These are phyloP conservation scores for Phytophthora sp. DNA, from an alignment of 352 stramenopile species.

Conservation along the genomic window DNA sequence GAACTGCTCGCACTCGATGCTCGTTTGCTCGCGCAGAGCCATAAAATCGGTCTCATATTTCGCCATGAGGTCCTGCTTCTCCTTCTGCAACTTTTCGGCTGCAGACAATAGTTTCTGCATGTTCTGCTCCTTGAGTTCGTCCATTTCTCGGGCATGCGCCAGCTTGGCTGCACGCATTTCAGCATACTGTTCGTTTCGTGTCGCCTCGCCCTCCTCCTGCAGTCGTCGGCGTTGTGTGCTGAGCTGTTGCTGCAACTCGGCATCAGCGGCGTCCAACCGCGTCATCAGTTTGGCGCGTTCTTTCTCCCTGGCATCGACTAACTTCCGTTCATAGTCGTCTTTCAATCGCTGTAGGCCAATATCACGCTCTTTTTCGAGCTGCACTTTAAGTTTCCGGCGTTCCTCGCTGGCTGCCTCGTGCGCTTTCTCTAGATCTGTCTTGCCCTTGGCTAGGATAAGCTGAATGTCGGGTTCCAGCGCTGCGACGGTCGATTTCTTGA, in stretches of 20 bases:
- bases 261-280: slow-evolving; percentile 73
- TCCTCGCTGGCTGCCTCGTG: slow-evolving; percentile 66
- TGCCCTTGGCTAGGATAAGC: slow-evolving; percentile 78
- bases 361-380: slow-evolving; percentile 70
- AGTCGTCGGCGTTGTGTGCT: slow-evolving; percentile 68
- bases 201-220: slow-evolving; percentile 73
- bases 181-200: slow-evolving; percentile 58
- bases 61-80: slow-evolving; percentile 69
- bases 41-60: slow-evolving; percentile 71
- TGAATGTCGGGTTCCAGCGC: slow-evolving; percentile 84
- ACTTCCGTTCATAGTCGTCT: slow-evolving; percentile 74
- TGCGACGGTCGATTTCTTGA: slow-evolving; percentile 85
- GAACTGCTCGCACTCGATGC: slow-evolving; percentile 71
- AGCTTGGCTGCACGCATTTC: slow-evolving; percentile 61
- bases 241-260: slow-evolving; percentile 82
- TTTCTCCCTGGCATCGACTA: slow-evolving; percentile 79
- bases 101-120: slow-evolving; percentile 41
- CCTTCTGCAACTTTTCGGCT: slow-evolving; percentile 52
- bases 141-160: slow-evolving; percentile 62
- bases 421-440: slow-evolving; percentile 68
- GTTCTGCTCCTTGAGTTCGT: slow-evolving; percentile 62
- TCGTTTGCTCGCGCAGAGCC: slow-evolving; percentile 59
- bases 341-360: slow-evolving; percentile 55
- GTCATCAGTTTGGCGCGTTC: slow-evolving; percentile 75
- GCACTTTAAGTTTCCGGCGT: slow-evolving; percentile 52